Percentiles rank a stretch among this genome's conserved stretches.
Evolutionary conservation across 2,329 filamentous ascomycete species (phyloP).

Genomic region (Gnomoniopsis smithogilvyi): DNA sequence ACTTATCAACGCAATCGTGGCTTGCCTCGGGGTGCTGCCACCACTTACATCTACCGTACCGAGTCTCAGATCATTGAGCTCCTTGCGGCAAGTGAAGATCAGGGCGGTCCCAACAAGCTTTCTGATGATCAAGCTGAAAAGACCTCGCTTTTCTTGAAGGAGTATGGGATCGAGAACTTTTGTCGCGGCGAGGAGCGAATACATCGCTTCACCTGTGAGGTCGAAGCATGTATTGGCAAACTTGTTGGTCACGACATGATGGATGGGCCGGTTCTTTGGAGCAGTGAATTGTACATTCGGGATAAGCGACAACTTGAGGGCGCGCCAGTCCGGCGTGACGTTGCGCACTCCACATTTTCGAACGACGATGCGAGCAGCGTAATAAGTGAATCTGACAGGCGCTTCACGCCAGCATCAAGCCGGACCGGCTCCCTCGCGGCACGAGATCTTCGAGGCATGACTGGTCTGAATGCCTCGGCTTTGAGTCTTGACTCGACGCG

Average conservation of each 20-base stretch:
- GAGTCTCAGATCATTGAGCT: slow-evolving; percentile 86
- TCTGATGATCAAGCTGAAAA: slow-evolving; percentile 93
- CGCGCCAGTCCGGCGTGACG: slow-evolving; percentile 37
- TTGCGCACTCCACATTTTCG: slow-evolving; percentile 41
- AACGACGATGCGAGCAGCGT: slow-evolving; percentile 54
- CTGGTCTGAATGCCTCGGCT: slow-evolving; percentile 62
- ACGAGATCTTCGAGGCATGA: slow-evolving; percentile 55
- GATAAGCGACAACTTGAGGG: slow-evolving; percentile 65
- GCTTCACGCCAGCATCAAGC: slow-evolving; percentile 37
- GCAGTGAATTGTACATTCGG: slow-evolving; percentile 80
- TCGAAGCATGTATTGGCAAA: slow-evolving; percentile 81
- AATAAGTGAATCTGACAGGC: slow-evolving; percentile 52
- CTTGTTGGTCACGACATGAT: slow-evolving; percentile 80
- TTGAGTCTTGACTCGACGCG: slow-evolving; percentile 68
- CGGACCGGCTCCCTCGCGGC: slow-evolving; percentile 49
- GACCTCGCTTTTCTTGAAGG: slow-evolving; percentile 77
- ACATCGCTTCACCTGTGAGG: slow-evolving; percentile 87
- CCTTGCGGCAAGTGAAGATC: slow-evolving; percentile 75
- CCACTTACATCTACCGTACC: slow-evolving; percentile 72
- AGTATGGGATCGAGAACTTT: slow-evolving; percentile 83
- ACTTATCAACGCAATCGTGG: slow-evolving; percentile 48
- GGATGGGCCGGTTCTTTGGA: slow-evolving; percentile 87
- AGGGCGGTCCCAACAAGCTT: slow-evolving; percentile 90
- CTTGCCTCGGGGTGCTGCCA: slow-evolving; percentile 36
- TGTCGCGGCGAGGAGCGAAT: slow-evolving; percentile 94